Base-by-base conservation (phyloP, 139 green algal species). In the Diplosphaera chodatii region DNA sequence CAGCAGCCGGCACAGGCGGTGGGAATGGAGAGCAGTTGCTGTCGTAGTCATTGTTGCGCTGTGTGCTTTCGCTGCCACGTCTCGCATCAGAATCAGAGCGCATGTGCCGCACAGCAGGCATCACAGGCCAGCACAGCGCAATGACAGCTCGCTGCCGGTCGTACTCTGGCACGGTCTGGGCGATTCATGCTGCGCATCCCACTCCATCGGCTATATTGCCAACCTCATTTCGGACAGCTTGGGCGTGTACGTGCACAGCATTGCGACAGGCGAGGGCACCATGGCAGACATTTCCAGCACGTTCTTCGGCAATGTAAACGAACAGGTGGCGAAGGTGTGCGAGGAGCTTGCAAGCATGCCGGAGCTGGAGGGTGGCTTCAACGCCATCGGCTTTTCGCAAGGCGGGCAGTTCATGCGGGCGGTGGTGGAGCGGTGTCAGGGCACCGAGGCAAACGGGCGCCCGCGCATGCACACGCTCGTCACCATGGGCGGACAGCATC, bases 301-400 rank as follows among this genome's bases (percentile, higher is more conserved):
- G 25, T 96, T 88, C 64, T 91, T 91, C 71, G 91, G 90, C 23
- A 83, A 86, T 34, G 67, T 92, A 0, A 92, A 94, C 63, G 73
- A 82, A 8, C 89, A 96, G 82, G 87, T 90, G 69, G 78, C 59
- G 4, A 30, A 63, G 2, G 89, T 87, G n/a, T 96, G 90, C 73
- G 29, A 82, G 1, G 62, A 89, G 73, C 59, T 96, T 18, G 67
- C 69, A 0, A 62, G 27, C 4, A 82, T 87, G 10, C 62, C 78
- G 0, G 74, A 94, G 78, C 85, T 96, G 22, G 27, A 69, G 55
- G 67, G 71, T 23, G 91, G 89, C 28, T 97, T 86, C 83, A 92
- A 96, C 73, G 87, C 84, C 0, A 74, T 97, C 20, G 92, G 92
- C 25, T 96, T 97, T 76, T 87, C 70, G 3, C 91, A 97, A 77